A percentile compares a stretch with the other conserved stretches of the same genome.
Conservation (phyloP, 495 filamentous ascomycete genomes). For the Aspergillus baeticus region DNA sequence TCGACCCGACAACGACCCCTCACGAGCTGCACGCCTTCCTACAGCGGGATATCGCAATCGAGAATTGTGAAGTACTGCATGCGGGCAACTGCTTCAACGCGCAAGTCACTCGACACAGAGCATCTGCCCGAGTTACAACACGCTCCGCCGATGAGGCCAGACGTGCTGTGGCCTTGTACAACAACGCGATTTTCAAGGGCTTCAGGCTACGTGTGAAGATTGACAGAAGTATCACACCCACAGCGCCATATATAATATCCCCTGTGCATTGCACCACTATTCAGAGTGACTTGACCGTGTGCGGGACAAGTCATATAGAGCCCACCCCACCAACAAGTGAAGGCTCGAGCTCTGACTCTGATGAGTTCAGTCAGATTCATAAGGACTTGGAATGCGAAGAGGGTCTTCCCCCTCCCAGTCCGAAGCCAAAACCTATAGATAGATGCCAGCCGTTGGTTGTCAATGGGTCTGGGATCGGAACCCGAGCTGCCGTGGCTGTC, state of each 20-base stretch:
- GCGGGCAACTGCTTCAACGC: constrained; percentile 4
- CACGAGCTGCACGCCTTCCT: constrained; percentile 25
- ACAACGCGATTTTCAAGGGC: constrained; percentile 34
- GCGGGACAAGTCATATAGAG: not conserved
- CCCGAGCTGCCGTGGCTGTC: constrained; percentile 8
- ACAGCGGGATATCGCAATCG: constrained; percentile 24
- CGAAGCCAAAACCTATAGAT: constrained; percentile 8
- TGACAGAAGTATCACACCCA: constrained; percentile 15
- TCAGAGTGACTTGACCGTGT: not conserved
- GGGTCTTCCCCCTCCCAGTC: not conserved
- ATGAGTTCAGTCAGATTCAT: not conserved
- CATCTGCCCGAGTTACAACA: constrained; percentile 34
- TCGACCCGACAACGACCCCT: constrained; percentile 24
- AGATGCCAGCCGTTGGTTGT: constrained; percentile 35
- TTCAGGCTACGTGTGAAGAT: constrained; percentile 30
- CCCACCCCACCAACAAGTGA: not conserved
- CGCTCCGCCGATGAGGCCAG: constrained; percentile 35
- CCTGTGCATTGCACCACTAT: not conserved
- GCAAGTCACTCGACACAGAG: constrained; percentile 16
- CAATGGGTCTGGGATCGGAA: constrained; percentile 35
- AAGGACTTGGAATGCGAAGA: not conserved
- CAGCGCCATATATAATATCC: not conserved
- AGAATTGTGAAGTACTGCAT: constrained; percentile 27
- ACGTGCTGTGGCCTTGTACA: constrained; percentile 27
- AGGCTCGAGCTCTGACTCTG: constrained; percentile 1